A percentile compares a stretch with the other conserved stretches of the same genome.
Evolutionary conservation across 352 stramenopile species (phyloP).

Genomic region (Phytophthora foliorum): DNA sequence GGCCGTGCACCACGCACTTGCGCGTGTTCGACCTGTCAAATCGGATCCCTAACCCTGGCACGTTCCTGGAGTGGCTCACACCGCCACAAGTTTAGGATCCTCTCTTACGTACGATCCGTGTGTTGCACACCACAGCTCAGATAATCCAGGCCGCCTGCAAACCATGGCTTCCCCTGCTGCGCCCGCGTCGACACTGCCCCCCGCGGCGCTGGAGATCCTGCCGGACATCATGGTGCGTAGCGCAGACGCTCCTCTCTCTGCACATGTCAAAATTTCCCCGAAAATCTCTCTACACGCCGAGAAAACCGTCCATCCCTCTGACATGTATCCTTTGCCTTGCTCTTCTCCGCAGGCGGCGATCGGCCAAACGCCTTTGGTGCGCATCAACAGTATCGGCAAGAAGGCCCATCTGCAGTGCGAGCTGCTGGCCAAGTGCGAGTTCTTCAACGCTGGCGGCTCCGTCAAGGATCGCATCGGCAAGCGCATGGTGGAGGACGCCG

Average conservation of each 20-base stretch:
- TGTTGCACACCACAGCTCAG: slow-evolving; percentile 5
- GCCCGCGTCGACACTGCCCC: slow-evolving; percentile 40
- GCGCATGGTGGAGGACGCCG: slow-evolving; percentile 94
- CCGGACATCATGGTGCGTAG: slow-evolving; percentile 63
- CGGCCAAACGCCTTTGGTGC: slow-evolving; percentile 95
- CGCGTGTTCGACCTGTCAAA: slow-evolving; percentile 45
- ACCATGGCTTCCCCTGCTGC: slow-evolving; percentile 36
- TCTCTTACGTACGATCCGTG: background rate
- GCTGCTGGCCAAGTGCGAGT: slow-evolving; percentile 96
- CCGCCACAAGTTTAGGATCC: slow-evolving; percentile 25
- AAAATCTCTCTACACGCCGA: background rate
- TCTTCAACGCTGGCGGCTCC: slow-evolving; percentile 95
- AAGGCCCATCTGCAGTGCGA: slow-evolving; percentile 91
- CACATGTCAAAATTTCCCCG: background rate
- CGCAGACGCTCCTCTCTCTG: background rate
- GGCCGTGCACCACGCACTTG: slow-evolving; percentile 40
- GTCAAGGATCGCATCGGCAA: slow-evolving; percentile 94
- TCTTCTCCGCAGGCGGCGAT: slow-evolving; percentile 56
- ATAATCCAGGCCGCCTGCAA: background rate
- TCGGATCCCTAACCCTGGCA: slow-evolving; percentile 38
- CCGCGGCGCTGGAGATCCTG: slow-evolving; percentile 60
- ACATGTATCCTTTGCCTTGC: background rate
- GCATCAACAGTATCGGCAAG: slow-evolving; percentile 91
- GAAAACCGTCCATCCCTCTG: slow-evolving; percentile 4
- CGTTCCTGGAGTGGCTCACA: slow-evolving; percentile 42